A percentile compares a stretch with the other conserved stretches of the same genome.
Evolutionary conservation across 2,329 filamentous ascomycete species (phyloP).

Genomic region (Onygena corvina): DNA sequence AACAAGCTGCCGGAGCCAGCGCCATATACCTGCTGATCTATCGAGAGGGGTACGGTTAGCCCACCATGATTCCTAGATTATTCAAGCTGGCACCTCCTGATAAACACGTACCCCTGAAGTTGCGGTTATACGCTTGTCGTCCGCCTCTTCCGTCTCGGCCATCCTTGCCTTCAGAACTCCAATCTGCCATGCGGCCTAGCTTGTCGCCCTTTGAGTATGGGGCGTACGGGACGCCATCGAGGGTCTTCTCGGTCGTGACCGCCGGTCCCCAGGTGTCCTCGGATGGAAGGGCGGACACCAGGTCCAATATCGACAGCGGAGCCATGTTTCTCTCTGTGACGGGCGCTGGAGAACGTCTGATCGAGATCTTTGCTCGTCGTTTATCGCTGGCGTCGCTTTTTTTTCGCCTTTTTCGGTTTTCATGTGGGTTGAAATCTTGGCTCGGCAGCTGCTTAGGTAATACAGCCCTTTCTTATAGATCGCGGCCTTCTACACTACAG

Average conservation of each 20-base stretch:
- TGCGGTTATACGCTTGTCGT: constrained; percentile 79
- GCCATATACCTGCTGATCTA: constrained; percentile 95
- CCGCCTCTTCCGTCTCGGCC: constrained; percentile 58
- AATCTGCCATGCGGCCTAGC: constrained; percentile 97
- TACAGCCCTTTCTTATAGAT: not conserved
- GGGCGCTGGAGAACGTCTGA: not conserved
- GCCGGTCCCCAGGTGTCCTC: constrained; percentile 80
- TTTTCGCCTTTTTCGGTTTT: constrained; percentile 7
- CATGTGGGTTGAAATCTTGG: constrained; percentile 13
- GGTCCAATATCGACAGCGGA: constrained; percentile 47
- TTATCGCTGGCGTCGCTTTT: constrained; percentile 4
- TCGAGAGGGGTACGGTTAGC: not conserved
- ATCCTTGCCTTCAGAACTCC: constrained; percentile 80
- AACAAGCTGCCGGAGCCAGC: constrained; percentile 77
- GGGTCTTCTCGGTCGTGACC: constrained; percentile 69
- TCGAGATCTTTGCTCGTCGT: not conserved
- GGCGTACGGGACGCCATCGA: constrained; percentile 91
- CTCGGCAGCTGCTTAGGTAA: constrained; percentile 10
- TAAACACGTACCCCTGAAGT: constrained; percentile 63
- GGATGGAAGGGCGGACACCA: constrained; percentile 59
- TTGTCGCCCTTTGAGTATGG: constrained; percentile 98
- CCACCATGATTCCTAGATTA: constrained; percentile 12
- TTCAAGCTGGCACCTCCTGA: too few species aligned
- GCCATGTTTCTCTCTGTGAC: constrained; percentile 31
- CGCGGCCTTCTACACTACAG: too few species aligned